Conservation (phyloP, 768 basidiomycete genomes). For the Gymnopilus dilepis region DNA sequence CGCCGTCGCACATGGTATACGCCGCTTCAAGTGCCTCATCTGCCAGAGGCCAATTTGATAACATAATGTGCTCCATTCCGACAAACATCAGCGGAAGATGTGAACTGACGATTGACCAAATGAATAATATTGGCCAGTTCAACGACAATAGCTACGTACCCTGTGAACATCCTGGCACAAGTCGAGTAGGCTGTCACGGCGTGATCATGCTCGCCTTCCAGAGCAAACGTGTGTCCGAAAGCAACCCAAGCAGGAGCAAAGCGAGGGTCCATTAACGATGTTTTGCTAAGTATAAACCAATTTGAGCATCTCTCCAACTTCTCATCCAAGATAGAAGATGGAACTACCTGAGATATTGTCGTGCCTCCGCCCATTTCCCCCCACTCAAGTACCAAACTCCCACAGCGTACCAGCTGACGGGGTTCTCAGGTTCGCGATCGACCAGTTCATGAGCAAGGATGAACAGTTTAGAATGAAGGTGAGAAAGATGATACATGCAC, state of each 20-base stretch:
- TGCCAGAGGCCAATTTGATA: constrained; percentile 81
- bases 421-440: constrained; percentile 90
- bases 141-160: constrained; percentile 51
- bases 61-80: constrained; percentile 96
- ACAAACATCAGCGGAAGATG: constrained; percentile 95
- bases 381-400: constrained; percentile 94
- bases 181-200: constrained; percentile 99
- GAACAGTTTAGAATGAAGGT: constrained; percentile 92
- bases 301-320: constrained; percentile 1
- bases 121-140: background rate
- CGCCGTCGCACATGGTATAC: constrained; percentile 78
- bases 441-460: constrained; percentile 97
- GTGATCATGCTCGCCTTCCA: constrained; percentile 98
- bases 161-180: constrained; percentile 92
- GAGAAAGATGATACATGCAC: constrained; percentile 95
- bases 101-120: constrained; percentile 58
- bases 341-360: constrained; percentile 89
- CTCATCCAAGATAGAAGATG: background rate
- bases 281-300: constrained; percentile 66
- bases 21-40: constrained; percentile 90
- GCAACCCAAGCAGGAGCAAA: constrained; percentile 98
- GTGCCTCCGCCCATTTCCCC: constrained; percentile 87
- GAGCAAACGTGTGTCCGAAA: constrained; percentile 96
- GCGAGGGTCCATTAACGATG: constrained; percentile 93
- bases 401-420: constrained; percentile 97